Evolutionary conservation across 2,329 filamentous ascomycete genomes (phyloP).

Genomic region (Trichoderma arundinaceum): DNA sequence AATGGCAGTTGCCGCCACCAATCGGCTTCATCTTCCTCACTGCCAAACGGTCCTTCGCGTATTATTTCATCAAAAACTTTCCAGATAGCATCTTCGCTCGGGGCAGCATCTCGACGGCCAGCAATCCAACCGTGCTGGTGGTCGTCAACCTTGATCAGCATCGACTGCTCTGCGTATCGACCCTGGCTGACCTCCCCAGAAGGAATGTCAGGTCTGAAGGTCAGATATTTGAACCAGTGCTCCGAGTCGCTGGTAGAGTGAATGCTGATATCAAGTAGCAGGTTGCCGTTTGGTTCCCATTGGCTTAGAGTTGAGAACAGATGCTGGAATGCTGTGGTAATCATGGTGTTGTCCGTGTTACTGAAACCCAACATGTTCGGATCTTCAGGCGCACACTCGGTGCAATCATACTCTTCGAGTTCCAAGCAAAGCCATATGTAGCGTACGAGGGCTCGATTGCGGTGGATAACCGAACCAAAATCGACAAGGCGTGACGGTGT

Average conservation of each 20-base stretch:
- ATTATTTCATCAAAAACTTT: too few species aligned
- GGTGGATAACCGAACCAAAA: slow-evolving; percentile 39
- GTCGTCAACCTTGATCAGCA: background rate
- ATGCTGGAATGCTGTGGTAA: slow-evolving; percentile 35
- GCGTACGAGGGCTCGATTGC: slow-evolving; percentile 39
- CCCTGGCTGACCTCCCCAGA: background rate
- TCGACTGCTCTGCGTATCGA: background rate
- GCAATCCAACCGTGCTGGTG: slow-evolving; percentile 12
- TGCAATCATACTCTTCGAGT: slow-evolving; percentile 34
- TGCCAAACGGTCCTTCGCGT: background rate
- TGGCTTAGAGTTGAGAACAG: slow-evolving; percentile 41
- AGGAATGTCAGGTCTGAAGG: slow-evolving; percentile 32
- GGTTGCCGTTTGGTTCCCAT: slow-evolving; percentile 39
- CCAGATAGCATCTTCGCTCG: background rate
- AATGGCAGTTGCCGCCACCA: slow-evolving; percentile 32
- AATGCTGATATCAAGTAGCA: slow-evolving; percentile 44
- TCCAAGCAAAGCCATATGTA: slow-evolving; percentile 38
- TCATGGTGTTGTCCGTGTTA: slow-evolving; percentile 32
- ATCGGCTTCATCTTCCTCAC: slow-evolving; percentile 26
- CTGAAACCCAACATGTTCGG: slow-evolving; percentile 3
- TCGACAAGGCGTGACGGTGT: slow-evolving; percentile 40
- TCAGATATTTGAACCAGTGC: slow-evolving; percentile 42
- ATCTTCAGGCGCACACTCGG: slow-evolving; percentile 9
- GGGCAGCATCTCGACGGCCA: background rate
- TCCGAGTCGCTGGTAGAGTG: slow-evolving; percentile 43